These are phyloP conservation scores for Teratosphaeria pseudoeucalypti DNA, from an alignment of 2,329 filamentous ascomycete species.

Conservation along the genomic window DNA sequence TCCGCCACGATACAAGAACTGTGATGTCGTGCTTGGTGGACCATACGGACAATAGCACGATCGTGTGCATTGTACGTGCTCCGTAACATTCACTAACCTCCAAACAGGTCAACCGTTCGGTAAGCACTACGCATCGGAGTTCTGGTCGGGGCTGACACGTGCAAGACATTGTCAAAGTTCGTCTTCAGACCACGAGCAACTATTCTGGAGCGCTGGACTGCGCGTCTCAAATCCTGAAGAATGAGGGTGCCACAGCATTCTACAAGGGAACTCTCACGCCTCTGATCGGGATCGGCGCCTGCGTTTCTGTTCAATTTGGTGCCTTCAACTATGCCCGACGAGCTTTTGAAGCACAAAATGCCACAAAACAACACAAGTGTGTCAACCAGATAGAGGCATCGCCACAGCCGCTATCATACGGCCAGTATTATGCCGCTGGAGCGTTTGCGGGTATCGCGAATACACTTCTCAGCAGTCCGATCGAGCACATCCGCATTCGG, in stretches of 20 bases:
- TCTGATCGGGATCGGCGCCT: conserved; percentile 89
- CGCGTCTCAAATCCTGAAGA: conserved; percentile 71
- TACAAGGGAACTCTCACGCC: conserved; percentile 98
- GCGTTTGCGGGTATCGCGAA: conserved; percentile 91
- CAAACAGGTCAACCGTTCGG: conserved; percentile 53
- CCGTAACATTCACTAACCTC: conserved; percentile 1
- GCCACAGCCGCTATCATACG: conserved; percentile 53
- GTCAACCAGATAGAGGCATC: conserved; percentile 19
- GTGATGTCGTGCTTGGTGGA: background rate
- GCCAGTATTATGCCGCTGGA: conserved; percentile 81
- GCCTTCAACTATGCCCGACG: conserved; percentile 90
- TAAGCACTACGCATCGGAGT: conserved; percentile 26
- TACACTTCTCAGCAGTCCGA: conserved; percentile 75
- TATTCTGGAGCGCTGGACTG: conserved; percentile 73
- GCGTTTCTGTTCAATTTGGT: conserved; percentile 92
- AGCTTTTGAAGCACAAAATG: conserved; percentile 68
- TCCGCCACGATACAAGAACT: background rate
- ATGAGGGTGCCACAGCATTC: conserved; percentile 83
- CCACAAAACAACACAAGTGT: conserved; percentile 24
- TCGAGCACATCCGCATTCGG: conserved; percentile 93
- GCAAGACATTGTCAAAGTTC: conserved; percentile 90
- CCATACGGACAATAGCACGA: background rate
- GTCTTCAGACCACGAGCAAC: conserved; percentile 76
- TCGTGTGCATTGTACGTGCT: background rate
- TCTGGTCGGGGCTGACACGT: background rate